Base-by-base conservation (phyloP, 2,329 filamentous ascomycete species). In the Fusarium musae region DNA sequence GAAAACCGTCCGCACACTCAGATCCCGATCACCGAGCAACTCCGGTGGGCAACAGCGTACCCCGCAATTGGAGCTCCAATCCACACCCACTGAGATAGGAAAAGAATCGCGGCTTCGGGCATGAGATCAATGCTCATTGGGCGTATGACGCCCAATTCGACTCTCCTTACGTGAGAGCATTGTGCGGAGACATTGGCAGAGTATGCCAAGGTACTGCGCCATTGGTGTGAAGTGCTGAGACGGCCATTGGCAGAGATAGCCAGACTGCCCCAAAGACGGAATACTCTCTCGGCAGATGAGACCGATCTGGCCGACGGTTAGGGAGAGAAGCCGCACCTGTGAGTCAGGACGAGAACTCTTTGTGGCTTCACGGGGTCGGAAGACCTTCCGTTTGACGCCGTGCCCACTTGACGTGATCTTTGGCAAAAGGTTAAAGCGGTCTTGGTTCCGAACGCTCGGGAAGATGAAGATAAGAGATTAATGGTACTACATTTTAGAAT, bases 21-120 rank as follows among this genome's bases (percentile, higher is more conserved):
- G 70, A 78, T 78, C 70, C 77, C 77, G 77, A 78, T 78, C 75
- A 67, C 77, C 77, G 77, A 78, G 59, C 73, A 74, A 69, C 75
- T 77, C 77, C 77, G 77, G 66, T 40, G 66, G 58, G 40, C 49
- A 53, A 44, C 50, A 54, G 54, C 59, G 46, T 78, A 78, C 77
- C 77, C 77, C 77, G 77, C 77, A 78, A 78, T 76, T 69, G 68
- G 70, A 57, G 67, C 65, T 74, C 46, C 66, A 78, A 77, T 75
- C 74, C 75, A 76, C 73, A 61, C 43, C 26, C 59, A 42, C 53
- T 75, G 50, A 66, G 75, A 78, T 75, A 77, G 77, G 75, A 66
- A 78, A 77, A 40, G 43, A 57, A 43, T 68, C 59, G 76, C 75
- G 75, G 70, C 37, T 50, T 57, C 59, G 62, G 67, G 56, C 40